phyloP scores from a whole-genome alignment of 768 basidiomycete genomes.

The Phanerochaete carnosa region DNA sequence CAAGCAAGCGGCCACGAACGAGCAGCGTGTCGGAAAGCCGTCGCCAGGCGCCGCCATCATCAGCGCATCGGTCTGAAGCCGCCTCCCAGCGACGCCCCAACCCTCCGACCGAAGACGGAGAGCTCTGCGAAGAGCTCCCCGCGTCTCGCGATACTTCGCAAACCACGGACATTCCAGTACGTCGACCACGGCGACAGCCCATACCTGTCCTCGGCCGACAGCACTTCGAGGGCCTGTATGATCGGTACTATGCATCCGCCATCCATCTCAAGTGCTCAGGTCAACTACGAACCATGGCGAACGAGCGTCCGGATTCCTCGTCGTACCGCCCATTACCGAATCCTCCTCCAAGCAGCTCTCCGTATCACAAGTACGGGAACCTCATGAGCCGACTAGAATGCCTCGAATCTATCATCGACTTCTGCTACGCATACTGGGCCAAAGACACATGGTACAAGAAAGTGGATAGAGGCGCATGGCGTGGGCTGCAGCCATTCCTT shows the following conservation, averaged over 20 bases:
- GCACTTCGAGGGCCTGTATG: constrained; percentile 60
- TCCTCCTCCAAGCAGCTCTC: constrained; percentile 62
- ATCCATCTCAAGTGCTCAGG: constrained; percentile 83
- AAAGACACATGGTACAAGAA: constrained; percentile 44
- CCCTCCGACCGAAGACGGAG: constrained; percentile 41
- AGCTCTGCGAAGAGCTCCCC: constrained; percentile 38
- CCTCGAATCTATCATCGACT: constrained; percentile 78
- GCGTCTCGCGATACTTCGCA: background rate
- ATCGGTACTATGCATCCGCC: constrained; percentile 67
- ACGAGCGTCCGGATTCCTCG: background rate
- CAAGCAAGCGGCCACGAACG: constrained; percentile 31
- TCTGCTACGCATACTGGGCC: constrained; percentile 82
- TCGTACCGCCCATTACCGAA: constrained; percentile 53
- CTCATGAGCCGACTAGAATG: constrained; percentile 78
- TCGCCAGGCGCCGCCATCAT: constrained; percentile 23
- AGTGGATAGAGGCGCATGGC: background rate
- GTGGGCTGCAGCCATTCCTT: constrained; percentile 26
- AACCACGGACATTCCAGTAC: constrained; percentile 47
- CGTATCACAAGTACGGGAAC: constrained; percentile 73
- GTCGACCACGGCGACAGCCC: constrained; percentile 60
- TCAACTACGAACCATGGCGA: constrained; percentile 71
- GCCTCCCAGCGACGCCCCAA: constrained; percentile 31
- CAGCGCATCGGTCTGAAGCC: constrained; percentile 24
- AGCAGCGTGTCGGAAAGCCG: constrained; percentile 13
- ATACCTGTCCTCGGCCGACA: constrained; percentile 30